These are phyloP conservation scores for Lunasporangiospora selenospora DNA, from an alignment of 192 early-diverging fungal species.

Conservation along the genomic window DNA sequence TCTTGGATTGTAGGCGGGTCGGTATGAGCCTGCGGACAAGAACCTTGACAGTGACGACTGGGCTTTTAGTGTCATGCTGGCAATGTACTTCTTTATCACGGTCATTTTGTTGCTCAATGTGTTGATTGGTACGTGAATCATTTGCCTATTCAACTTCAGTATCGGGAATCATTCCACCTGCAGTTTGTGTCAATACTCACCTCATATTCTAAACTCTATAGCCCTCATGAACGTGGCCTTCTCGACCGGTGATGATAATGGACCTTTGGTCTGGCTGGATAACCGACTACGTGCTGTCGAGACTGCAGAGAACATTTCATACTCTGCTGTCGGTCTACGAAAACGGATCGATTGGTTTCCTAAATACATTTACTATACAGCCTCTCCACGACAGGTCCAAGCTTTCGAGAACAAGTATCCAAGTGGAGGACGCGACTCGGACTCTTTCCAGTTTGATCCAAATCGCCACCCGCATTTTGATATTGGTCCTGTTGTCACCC, in stretches of 20 bases:
- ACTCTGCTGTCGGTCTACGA: slow-evolving; percentile 7
- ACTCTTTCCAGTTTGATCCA: not conserved
- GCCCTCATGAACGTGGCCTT: slow-evolving; percentile 19
- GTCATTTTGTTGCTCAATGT: slow-evolving; percentile 28
- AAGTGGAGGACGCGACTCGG: not conserved
- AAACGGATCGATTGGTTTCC: slow-evolving; percentile 15
- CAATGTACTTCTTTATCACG: slow-evolving; percentile 30
- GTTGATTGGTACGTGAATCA: slow-evolving; percentile 28
- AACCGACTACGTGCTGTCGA: slow-evolving; percentile 10
- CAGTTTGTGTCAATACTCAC: no score
- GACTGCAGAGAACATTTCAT: slow-evolving; percentile 10
- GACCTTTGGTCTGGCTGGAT: slow-evolving; percentile 11
- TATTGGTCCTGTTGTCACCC: not conserved
- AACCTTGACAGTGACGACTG: slow-evolving; percentile 5
- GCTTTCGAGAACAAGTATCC: slow-evolving; percentile 9
- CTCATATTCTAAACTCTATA: no score
- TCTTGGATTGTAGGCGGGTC: slow-evolving; percentile 30
- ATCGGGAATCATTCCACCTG: no score
- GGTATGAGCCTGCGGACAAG: slow-evolving; percentile 17
- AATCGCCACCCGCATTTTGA: not conserved
- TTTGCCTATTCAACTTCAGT: no score
- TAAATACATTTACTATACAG: slow-evolving; percentile 16
- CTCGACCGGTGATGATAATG: slow-evolving; percentile 4
- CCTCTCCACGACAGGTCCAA: not conserved
- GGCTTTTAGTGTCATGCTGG: slow-evolving; percentile 19